Base-by-base conservation (phyloP, 176 grass and related monocot genomes). In the Lolium rigidum region DNA sequence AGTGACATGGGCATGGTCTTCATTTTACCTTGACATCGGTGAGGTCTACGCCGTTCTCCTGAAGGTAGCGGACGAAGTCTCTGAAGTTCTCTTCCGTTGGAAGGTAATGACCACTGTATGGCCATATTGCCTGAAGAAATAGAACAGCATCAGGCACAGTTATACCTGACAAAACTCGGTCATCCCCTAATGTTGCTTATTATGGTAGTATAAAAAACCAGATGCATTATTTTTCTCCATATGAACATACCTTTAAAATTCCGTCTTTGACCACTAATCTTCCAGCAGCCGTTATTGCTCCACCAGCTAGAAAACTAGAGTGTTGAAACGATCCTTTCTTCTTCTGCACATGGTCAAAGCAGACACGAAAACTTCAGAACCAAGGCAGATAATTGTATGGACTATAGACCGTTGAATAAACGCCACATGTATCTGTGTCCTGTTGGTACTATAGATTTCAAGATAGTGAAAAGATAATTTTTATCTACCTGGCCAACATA, bases 251-350 rank as follows among this genome's bases (percentile, higher is more conserved):
- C 88, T 90, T 87, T 9, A 99, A 77, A 86, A 82, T 89, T 80
- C 97, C 94, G 55, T 93, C 90, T 90, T 90, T 97, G 57, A 93
- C 94, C 55, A 99, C 89, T 69, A 99, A 87, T 91, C 92, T 88
- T 28, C 97, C 97, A 15, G 97, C 94, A 20, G 94, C 83, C 73
- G 79, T 94, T 85, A 95, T 97, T 7, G 97, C 94, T 68, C 90
- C 97, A 47, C 94, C 94, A 28, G 94, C 57, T 16, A 97, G 90
- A 84, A 97, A 97, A 43, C 94, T 97, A 1, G 94, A 97, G 83
- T 97, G 94, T 26, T 97, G 94, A 91, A 99, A 99, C 2, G 87
- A 91, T 0, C 97, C 97, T 89, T 97, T 99, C 92, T 91, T 94
- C 82, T 99, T 99, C 97, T 99, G 97, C 64, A 50, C 76, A 80